These are phyloP conservation scores for Suillus cothurnatus DNA, from an alignment of 768 basidiomycete species.

Conservation along the genomic window DNA sequence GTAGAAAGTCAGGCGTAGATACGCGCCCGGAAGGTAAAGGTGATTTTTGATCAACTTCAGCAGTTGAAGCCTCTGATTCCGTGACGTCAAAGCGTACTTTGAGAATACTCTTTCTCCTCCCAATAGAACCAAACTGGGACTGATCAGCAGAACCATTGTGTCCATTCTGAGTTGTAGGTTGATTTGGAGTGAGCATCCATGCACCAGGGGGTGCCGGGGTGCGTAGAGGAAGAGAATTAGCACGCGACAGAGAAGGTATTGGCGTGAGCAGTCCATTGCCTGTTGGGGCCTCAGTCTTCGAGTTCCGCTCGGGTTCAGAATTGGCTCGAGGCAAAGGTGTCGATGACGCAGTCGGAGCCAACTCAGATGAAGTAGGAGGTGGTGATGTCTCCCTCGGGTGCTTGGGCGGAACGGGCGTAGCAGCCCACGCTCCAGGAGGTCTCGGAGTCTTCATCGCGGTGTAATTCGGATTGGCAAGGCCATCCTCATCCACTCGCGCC, in stretches of 20 bases:
- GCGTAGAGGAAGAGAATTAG: conserved; percentile 46
- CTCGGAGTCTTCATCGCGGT: conserved; percentile 46
- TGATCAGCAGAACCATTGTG: conserved; percentile 22
- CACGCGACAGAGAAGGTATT: conserved; percentile 48
- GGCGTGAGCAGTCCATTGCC: conserved; percentile 44
- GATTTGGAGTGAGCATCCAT: conserved; percentile 61
- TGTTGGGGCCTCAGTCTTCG: conserved; percentile 20
- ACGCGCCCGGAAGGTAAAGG: conserved; percentile 31
- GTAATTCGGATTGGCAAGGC: conserved; percentile 23
- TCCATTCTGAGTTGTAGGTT: conserved; percentile 22
- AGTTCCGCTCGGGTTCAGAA: conserved; percentile 16
- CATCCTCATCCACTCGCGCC: conserved; percentile 20
- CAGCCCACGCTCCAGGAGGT: conserved; percentile 48
- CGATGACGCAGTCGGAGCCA: conserved; percentile 23
- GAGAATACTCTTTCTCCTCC: conserved; percentile 54
- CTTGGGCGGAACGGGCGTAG: conserved; percentile 38
- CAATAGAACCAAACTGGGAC: conserved; percentile 36
- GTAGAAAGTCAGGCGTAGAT: not conserved
- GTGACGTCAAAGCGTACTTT: conserved; percentile 74
- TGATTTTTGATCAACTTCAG: conserved; percentile 26
- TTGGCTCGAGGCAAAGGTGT: conserved; percentile 24
- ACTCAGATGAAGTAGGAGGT: conserved; percentile 19
- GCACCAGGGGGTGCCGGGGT: conserved; percentile 74
- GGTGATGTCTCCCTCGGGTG: conserved; percentile 21
- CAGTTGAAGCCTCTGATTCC: conserved; percentile 35